Evolutionary conservation across 2,329 filamentous ascomycete genomes (phyloP).

Genomic region (Triangularia setosa): DNA sequence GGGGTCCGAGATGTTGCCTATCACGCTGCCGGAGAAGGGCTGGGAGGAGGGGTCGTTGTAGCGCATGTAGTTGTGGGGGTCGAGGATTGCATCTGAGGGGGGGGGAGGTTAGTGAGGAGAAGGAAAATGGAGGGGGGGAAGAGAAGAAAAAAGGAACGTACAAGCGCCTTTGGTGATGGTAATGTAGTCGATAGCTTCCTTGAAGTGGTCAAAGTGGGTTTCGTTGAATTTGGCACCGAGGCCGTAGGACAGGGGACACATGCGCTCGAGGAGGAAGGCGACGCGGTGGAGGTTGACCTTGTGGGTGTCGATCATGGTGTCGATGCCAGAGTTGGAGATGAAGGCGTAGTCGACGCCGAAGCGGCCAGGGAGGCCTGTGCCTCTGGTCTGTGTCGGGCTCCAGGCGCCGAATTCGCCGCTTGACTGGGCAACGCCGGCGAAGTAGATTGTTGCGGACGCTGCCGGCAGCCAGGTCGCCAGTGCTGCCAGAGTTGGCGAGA

Average conservation of each 20-base stretch:
- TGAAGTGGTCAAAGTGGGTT: conserved; percentile 44
- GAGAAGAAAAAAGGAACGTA: conserved; percentile 18
- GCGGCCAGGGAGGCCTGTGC: conserved; percentile 44
- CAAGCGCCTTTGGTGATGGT: conserved; percentile 42
- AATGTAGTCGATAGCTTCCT: conserved; percentile 47
- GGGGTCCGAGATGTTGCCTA: conserved; percentile 43
- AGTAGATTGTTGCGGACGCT: conserved; percentile 42
- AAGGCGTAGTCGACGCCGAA: conserved; percentile 50
- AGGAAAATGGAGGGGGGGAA: neutral
- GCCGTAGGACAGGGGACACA: conserved; percentile 44
- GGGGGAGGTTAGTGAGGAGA: neutral
- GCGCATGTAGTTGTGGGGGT: conserved; percentile 53
- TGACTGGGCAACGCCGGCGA: conserved; percentile 45
- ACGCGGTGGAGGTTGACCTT: conserved; percentile 47
- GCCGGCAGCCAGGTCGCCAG: conserved; percentile 22
- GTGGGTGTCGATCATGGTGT: conserved; percentile 44
- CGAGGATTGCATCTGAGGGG: conserved; percentile 40
- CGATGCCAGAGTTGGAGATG: conserved; percentile 43
- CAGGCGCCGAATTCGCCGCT: conserved; percentile 46
- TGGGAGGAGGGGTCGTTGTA: conserved; percentile 49
- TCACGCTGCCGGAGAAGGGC: conserved; percentile 45
- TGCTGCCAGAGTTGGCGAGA: conserved; percentile 14
- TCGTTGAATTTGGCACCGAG: conserved; percentile 48
- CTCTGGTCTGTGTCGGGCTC: conserved; percentile 33
- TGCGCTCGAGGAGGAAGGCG: conserved; percentile 48